These are phyloP conservation scores for Camellia japonica DNA, from an alignment of 148 eudicot genomes.

Conservation along the genomic window DNA sequence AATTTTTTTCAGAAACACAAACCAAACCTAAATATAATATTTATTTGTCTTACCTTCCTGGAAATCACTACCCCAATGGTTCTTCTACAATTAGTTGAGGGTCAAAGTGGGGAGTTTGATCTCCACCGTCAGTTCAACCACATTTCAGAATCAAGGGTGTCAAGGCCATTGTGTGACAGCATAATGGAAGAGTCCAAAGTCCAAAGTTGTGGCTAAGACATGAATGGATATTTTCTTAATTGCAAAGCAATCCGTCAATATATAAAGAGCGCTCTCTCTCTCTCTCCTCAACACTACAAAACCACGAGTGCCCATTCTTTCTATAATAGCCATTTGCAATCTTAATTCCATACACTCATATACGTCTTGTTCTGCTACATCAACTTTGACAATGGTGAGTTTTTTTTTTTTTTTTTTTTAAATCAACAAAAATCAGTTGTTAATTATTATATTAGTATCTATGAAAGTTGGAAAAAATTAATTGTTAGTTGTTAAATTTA, in stretches of 20 bases:
- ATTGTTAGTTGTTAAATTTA: too few relatives aligned
- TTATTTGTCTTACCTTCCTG: background rate
- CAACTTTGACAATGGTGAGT: constrained; percentile 11
- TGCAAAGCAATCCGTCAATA: background rate
- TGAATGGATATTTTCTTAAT: background rate
- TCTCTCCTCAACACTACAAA: background rate
- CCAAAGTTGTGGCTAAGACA: background rate
- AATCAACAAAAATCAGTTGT: too few relatives aligned
- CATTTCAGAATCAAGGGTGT: background rate
- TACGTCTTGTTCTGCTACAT: background rate
- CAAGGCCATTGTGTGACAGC: background rate
- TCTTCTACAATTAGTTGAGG: background rate
- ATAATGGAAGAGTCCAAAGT: background rate
- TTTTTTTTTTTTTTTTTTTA: background rate
- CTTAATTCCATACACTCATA: too few relatives aligned
- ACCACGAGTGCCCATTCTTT: background rate
- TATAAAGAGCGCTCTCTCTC: background rate
- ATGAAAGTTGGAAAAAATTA: background rate
- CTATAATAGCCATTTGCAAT: background rate
- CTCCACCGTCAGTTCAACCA: constrained; percentile 3
- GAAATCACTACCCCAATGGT: background rate
- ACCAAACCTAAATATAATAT: too few relatives aligned
- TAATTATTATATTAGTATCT: too few relatives aligned
- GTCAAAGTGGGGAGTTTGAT: background rate
- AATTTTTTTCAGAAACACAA: too few relatives aligned